Evolutionary conservation across 2,329 filamentous ascomycete species (phyloP).

Genomic region (Cordyceps farinosa): DNA sequence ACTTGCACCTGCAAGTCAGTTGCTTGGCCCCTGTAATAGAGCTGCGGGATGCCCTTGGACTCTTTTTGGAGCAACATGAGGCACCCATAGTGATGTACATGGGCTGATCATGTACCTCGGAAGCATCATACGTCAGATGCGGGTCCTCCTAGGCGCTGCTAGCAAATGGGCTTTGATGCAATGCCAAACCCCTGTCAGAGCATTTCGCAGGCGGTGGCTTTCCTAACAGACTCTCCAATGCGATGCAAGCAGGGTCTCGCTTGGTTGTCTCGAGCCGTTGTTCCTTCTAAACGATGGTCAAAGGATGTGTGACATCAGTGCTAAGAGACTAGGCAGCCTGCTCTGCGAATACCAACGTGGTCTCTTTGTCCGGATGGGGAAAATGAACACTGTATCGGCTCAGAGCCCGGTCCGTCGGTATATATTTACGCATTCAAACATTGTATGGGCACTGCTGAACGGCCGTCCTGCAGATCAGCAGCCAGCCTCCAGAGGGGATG

Average conservation of each 20-base stretch:
- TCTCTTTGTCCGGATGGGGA: not conserved
- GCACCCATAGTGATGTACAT: not conserved
- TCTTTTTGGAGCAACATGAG: not conserved
- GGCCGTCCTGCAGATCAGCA: not conserved
- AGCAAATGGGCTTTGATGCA: not conserved
- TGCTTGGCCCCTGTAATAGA: not conserved
- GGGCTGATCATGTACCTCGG: conserved; percentile 5
- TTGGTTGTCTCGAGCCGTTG: no score
- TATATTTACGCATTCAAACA: not conserved
- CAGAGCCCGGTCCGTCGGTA: not conserved
- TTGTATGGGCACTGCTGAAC: not conserved
- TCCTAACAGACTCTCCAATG: not conserved
- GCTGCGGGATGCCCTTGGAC: conserved; percentile 6
- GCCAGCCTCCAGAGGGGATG: not conserved
- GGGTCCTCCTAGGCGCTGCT: not conserved
- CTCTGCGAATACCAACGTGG: not conserved
- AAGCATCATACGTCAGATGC: not conserved
- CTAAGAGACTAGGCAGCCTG: not conserved
- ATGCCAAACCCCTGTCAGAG: not conserved
- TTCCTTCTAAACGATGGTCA: not conserved
- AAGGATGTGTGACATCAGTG: not conserved
- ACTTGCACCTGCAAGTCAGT: not conserved
- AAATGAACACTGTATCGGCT: not conserved
- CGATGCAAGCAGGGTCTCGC: not conserved
- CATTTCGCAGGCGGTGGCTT: not conserved